A percentile compares a stretch with the other conserved stretches of the same genome.
phyloP scores from a whole-genome alignment of 768 basidiomycete species.

The Tricholoma hemisulphureum region DNA sequence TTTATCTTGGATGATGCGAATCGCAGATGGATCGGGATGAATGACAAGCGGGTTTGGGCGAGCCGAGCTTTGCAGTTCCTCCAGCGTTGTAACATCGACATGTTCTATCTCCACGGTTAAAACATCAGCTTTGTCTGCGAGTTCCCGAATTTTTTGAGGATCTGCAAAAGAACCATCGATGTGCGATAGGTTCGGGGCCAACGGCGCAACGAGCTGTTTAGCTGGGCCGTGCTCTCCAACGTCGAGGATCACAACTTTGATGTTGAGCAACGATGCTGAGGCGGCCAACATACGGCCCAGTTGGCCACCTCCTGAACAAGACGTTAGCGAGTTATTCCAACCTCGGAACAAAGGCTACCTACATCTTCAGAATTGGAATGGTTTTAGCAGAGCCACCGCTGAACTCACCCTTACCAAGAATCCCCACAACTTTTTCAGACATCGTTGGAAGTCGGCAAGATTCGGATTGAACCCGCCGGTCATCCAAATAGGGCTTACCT shows the following conservation, averaged over 20 bases:
- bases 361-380: background rate
- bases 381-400: background rate
- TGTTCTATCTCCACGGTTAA: slow-evolving; percentile 98
- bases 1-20: slow-evolving; percentile 87
- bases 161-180: slow-evolving; percentile 90
- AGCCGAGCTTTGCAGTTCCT: slow-evolving; percentile 47
- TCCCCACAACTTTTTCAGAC: slow-evolving; percentile 48
- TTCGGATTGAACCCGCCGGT: no score
- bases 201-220: slow-evolving; percentile 76
- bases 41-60: slow-evolving; percentile 39
- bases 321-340: slow-evolving; percentile 6
- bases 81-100: slow-evolving; percentile 75
- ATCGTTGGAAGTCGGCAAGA: slow-evolving; percentile 25
- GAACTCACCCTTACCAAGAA: slow-evolving; percentile 50
- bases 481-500: no score
- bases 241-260: slow-evolving; percentile 84
- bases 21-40: slow-evolving; percentile 80
- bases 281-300: slow-evolving; percentile 95
- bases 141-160: slow-evolving; percentile 69
- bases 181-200: slow-evolving; percentile 52
- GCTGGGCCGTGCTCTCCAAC: slow-evolving; percentile 79
- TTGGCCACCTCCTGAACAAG: slow-evolving; percentile 83
- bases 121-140: slow-evolving; percentile 79
- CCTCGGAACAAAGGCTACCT: slow-evolving; percentile 8
- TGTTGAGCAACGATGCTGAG: slow-evolving; percentile 83